phyloP scores from a whole-genome alignment of 2,329 filamentous ascomycete genomes.

The Blumeriella jaapii region DNA sequence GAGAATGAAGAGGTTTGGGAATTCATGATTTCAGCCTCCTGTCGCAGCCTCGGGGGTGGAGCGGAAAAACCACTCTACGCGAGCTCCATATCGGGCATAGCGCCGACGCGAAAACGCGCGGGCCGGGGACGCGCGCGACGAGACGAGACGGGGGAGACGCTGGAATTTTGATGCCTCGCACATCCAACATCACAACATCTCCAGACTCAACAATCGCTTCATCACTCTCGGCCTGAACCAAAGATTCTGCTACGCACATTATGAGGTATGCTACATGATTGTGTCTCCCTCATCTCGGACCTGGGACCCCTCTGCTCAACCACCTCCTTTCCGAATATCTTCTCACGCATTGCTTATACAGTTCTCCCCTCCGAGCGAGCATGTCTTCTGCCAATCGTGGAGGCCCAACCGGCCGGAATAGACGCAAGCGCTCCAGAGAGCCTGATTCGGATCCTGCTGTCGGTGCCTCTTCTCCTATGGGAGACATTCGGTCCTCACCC shows the following conservation, averaged over 20 bases:
- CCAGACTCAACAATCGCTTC: neutral
- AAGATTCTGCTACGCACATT: neutral
- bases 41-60: too few relatives aligned
- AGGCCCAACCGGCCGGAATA: slow-evolving; percentile 33
- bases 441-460: slow-evolving; percentile 47
- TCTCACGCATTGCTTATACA: slow-evolving; percentile 33
- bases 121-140: too few relatives aligned
- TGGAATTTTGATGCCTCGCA: too few relatives aligned
- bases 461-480: slow-evolving; percentile 41
- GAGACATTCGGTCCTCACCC: slow-evolving; percentile 50
- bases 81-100: too few relatives aligned
- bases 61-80: too few relatives aligned
- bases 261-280: slow-evolving; percentile 27
- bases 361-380: slow-evolving; percentile 72
- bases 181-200: neutral
- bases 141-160: too few relatives aligned
- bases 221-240: neutral
- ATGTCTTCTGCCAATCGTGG: slow-evolving; percentile 79
- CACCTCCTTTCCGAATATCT: slow-evolving; percentile 11
- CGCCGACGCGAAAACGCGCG: too few relatives aligned
- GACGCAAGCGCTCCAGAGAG: slow-evolving; percentile 54
- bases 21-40: too few relatives aligned
- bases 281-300: slow-evolving; percentile 5
- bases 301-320: neutral
- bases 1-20: too few relatives aligned